Evolutionary conservation across 805 yeast species (phyloP).

Genomic region (Lachancea mirantina): DNA sequence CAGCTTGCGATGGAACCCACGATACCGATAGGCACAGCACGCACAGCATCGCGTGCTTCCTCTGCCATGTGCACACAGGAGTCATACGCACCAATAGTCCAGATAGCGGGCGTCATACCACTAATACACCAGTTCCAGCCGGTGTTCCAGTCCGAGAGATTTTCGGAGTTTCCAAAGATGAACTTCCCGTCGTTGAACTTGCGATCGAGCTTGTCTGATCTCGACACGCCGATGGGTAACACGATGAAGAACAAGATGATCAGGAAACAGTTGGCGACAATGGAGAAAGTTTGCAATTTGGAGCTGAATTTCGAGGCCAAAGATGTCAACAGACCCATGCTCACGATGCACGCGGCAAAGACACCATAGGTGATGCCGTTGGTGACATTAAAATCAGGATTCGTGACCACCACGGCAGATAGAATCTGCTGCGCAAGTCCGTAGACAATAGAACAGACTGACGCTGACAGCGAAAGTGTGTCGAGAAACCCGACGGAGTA

Average conservation of each 20-base stretch:
- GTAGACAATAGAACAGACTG: conserved; percentile 56
- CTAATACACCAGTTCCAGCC: conserved; percentile 51
- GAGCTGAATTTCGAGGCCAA: conserved; percentile 48
- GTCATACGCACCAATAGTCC: conserved; percentile 75
- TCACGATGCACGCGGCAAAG: conserved; percentile 47
- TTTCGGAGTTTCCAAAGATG: conserved; percentile 48
- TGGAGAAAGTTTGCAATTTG: conserved; percentile 48
- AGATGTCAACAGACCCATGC: conserved; percentile 45
- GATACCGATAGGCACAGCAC: conserved; percentile 60
- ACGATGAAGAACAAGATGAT: conserved; percentile 49
- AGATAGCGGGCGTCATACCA: conserved; percentile 57
- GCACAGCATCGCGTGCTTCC: conserved; percentile 57
- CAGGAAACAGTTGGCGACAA: conserved; percentile 42
- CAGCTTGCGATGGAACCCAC: conserved; percentile 50
- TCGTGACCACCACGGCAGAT: conserved; percentile 40
- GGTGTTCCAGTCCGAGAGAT: conserved; percentile 46
- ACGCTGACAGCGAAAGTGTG: conserved; percentile 55
- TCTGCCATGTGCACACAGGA: conserved; percentile 69
- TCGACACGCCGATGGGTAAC: conserved; percentile 44
- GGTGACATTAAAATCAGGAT: conserved; percentile 43
- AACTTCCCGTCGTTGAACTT: conserved; percentile 44
- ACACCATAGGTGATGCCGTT: conserved; percentile 51
- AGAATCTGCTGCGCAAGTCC: conserved; percentile 53
- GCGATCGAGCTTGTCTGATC: conserved; percentile 28
- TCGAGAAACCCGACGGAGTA: conserved; percentile 61